Percentiles rank a stretch among this genome's conserved stretches.
phyloP scores from a whole-genome alignment of 2,329 filamentous ascomycete species.

The Arthrobotrys sphaeroides region DNA sequence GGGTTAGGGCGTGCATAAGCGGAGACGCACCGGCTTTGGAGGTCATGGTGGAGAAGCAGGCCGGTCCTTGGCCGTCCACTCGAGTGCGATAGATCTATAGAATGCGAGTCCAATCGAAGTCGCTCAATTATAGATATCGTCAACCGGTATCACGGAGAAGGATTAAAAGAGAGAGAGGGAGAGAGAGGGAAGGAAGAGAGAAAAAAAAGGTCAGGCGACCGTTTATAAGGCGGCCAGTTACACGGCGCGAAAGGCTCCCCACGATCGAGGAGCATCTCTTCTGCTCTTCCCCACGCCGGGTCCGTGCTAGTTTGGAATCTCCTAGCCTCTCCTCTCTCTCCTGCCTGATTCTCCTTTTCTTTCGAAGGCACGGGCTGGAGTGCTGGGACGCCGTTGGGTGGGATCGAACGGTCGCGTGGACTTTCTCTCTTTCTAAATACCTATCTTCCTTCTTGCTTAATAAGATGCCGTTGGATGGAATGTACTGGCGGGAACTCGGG shows the following conservation, averaged over 20 bases:
- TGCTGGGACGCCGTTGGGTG: conserved; percentile 15
- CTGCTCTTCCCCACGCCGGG: conserved; percentile 5
- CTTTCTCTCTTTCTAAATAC: background rate
- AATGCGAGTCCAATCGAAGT: no score
- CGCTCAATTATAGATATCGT: background rate
- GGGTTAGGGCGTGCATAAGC: conserved; percentile 3
- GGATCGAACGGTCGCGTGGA: background rate
- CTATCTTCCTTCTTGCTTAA: no score
- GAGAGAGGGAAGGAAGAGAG: background rate
- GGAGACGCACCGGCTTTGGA: conserved; percentile 40
- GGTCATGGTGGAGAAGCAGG: conserved; percentile 28
- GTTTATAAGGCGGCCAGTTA: conserved; percentile 15
- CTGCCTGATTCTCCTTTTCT: conserved; percentile 10
- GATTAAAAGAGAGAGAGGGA: background rate
- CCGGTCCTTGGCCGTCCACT: no score
- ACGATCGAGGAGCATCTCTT: conserved; percentile 11
- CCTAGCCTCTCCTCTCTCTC: background rate
- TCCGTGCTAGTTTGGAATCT: conserved; percentile 6
- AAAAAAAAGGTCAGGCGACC: conserved; percentile 43
- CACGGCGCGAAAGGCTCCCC: background rate
- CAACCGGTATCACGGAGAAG: background rate
- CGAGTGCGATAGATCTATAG: no score
- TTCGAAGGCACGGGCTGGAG: conserved; percentile 10
- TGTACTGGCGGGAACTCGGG: background rate
- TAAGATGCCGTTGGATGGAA: background rate